phyloP scores from a whole-genome alignment of 192 early-diverging fungal species.

The Phycomyces blakesleeanus region DNA sequence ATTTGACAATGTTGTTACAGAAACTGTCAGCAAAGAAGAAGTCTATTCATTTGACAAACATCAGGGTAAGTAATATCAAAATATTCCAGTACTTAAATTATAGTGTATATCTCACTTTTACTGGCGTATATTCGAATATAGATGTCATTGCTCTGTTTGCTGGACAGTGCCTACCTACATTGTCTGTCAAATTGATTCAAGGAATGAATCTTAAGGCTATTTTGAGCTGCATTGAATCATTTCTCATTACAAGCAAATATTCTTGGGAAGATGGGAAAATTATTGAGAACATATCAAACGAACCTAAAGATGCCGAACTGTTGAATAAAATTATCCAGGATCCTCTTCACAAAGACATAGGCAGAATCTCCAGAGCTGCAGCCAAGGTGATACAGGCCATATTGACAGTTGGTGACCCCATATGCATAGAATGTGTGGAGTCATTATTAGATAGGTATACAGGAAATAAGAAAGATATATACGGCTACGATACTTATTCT shows the following conservation, averaged over 20 bases:
- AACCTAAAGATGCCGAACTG: not conserved
- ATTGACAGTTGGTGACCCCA: conserved; percentile 1
- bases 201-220: not conserved
- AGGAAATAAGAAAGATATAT: not conserved
- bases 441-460: conserved; percentile 8
- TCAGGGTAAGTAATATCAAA: conserved; percentile 9
- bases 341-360: conserved; percentile 31
- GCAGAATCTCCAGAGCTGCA: conserved; percentile 27
- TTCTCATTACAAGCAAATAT: conserved; percentile 17
- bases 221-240: not conserved
- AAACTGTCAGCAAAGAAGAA: not conserved
- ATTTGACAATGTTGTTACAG: conserved; percentile 6
- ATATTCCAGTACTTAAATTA: not conserved
- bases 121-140: not conserved
- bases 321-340: conserved; percentile 4
- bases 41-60: not conserved
- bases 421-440: not conserved
- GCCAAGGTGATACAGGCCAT: conserved; percentile 18
- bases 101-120: not conserved
- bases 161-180: conserved; percentile 22
- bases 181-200: not conserved
- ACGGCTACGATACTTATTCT: not conserved
- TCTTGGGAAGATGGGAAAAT: conserved; percentile 21
- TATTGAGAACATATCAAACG: conserved; percentile 2
- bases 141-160: conserved; percentile 16